These are phyloP conservation scores for Ramalina peruviana DNA, from an alignment of 495 filamentous ascomycete species.

Conservation along the genomic window DNA sequence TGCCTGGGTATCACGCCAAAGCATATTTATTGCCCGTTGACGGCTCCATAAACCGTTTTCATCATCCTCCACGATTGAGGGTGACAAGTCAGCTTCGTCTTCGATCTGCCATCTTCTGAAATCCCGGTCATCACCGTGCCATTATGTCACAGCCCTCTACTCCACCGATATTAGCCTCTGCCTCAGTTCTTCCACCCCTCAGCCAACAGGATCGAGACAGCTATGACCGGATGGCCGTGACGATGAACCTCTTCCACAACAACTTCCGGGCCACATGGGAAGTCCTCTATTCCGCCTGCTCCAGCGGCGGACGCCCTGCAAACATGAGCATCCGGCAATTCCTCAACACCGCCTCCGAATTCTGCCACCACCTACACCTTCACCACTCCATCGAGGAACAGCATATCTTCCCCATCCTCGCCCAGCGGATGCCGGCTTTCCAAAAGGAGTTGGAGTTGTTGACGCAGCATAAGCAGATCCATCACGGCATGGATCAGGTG, in stretches of 20 bases:
- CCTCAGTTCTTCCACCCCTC: neutral
- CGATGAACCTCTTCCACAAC: slow-evolving; percentile 35
- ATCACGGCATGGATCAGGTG: slow-evolving; percentile 62
- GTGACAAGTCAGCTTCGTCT: no score
- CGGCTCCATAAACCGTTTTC: no score
- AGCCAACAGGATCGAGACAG: slow-evolving; percentile 1
- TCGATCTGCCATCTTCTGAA: no score
- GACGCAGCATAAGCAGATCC: slow-evolving; percentile 70
- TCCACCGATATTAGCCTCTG: no score
- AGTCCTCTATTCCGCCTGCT: slow-evolving; percentile 46
- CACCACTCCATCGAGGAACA: slow-evolving; percentile 81
- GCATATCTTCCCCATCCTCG: slow-evolving; percentile 68
- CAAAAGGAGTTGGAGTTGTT: slow-evolving; percentile 48
- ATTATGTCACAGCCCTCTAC: no score
- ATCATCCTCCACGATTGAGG: no score
- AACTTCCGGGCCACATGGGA: slow-evolving; percentile 66
- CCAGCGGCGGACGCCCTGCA: slow-evolving; percentile 34
- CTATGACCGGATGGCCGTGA: slow-evolving; percentile 10
- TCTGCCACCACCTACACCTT: slow-evolving; percentile 51
- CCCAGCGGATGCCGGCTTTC: slow-evolving; percentile 71
- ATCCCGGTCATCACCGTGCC: no score
- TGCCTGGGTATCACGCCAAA: no score
- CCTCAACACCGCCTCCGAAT: slow-evolving; percentile 46
- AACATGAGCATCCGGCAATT: slow-evolving; percentile 50
- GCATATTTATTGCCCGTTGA: no score